Evolutionary conservation across 2,329 filamentous ascomycete species (phyloP).

Genomic region (Emericellopsis cladophorae): DNA sequence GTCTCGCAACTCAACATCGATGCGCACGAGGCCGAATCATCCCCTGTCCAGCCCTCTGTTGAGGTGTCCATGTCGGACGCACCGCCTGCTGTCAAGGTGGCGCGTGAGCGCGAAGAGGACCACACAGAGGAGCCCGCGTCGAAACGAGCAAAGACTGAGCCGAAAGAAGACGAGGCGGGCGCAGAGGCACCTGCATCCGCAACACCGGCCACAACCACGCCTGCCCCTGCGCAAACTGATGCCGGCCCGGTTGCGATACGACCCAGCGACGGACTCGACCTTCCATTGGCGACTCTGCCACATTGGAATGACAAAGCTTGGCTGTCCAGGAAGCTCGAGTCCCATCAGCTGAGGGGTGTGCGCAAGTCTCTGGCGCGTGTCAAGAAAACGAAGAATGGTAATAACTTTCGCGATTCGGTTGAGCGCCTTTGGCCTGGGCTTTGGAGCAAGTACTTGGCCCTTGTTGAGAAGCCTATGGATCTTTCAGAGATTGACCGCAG

Average conservation of each 20-base stretch:
- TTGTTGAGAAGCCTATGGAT: slow-evolving; percentile 70
- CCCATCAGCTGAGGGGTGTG: slow-evolving; percentile 47
- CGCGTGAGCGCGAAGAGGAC: slow-evolving; percentile 71
- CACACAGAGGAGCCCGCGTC: slow-evolving; percentile 51
- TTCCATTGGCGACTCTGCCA: slow-evolving; percentile 6
- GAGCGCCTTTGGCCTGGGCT: slow-evolving; percentile 62
- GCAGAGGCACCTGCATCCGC: neutral
- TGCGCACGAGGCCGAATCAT: slow-evolving; percentile 14
- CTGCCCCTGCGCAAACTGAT: slow-evolving; percentile 8
- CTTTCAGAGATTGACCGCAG: slow-evolving; percentile 71
- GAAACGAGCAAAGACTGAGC: slow-evolving; percentile 70
- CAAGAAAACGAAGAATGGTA: slow-evolving; percentile 76
- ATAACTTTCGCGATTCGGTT: slow-evolving; percentile 67
- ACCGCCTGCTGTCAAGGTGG: slow-evolving; percentile 42
- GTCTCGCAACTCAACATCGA: slow-evolving; percentile 26
- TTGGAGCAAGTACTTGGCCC: slow-evolving; percentile 58
- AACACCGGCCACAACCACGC: neutral
- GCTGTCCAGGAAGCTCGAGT: slow-evolving; percentile 38
- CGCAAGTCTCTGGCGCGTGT: slow-evolving; percentile 56
- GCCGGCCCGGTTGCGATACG: neutral
- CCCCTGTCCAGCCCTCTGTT: slow-evolving; percentile 13
- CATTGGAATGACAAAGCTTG: slow-evolving; percentile 28
- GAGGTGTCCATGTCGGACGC: slow-evolving; percentile 44
- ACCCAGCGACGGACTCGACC: neutral
- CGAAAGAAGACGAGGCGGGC: slow-evolving; percentile 24